Base-by-base conservation (phyloP, 2,329 filamentous ascomycete genomes). In the Trichophyton rubrum region DNA sequence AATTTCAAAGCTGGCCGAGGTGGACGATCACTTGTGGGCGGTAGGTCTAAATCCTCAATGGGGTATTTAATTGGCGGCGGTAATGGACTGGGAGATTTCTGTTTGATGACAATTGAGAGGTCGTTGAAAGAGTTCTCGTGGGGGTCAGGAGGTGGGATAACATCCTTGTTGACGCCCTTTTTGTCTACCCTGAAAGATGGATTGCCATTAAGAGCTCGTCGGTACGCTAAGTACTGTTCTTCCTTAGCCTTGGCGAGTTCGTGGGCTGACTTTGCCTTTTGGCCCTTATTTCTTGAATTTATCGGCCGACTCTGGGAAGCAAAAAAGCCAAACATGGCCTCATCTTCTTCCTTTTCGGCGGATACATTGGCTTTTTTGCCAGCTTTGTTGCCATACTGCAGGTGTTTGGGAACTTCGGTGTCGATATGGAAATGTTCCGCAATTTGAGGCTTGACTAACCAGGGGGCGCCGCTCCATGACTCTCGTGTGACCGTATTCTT, bases 381-480 rank as follows among this genome's bases (percentile, higher is more conserved):
- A 38, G 86, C 82, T 72, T 89, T 91, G 64, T 83, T 88, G 65
- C 92, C 90, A 70, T 95, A 86, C 59, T 86, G 86, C 15, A 96
- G 79, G 68, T 95, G 87, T 58, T 85, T 82, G 5, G 93, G 93
- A 11, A 97, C 84, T 59, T 89, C 85, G n/a, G 85, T 90, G 63
- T 90, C 86, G 64, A 99, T 93, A 64, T 89, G 86, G 72, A 93
- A 96, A 64, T 86, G 82, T 53, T 84, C 83, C 0, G 93, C 93
- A 62, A 95, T 85, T 59, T 90, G 85, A 40, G 87, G 82, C 75
- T 95, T 96, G 17, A 97, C 92, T 60, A 95, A 78, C 93, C 93
- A 99, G 0, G 93, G 92, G 0, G 93, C 93, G n/a, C 92, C 92
- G 63, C 85, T 92, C 90, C 91, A 97, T 3, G 90, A 84, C 69